Evolutionary conservation across 2,329 filamentous ascomycete genomes (phyloP).

Genomic region (Paracoccidioides lutzii): DNA sequence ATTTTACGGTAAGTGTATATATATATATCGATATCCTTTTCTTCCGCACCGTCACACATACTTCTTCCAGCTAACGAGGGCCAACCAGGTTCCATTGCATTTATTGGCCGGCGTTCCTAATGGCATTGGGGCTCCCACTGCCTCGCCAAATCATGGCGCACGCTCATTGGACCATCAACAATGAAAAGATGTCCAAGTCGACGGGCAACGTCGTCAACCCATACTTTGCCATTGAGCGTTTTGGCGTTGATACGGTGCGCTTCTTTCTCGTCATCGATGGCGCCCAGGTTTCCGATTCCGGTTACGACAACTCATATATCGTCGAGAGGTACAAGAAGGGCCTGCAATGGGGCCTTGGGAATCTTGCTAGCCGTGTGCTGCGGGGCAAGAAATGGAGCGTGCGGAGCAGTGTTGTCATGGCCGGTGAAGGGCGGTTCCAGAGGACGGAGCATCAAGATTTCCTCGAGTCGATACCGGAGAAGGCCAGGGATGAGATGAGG

Average conservation of each 20-base stretch:
- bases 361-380: slow-evolving; percentile 60
- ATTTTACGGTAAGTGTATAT: slow-evolving; percentile 52
- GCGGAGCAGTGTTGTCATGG: slow-evolving; percentile 41
- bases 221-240: slow-evolving; percentile 78
- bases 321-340: slow-evolving; percentile 65
- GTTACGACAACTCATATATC: slow-evolving; percentile 72
- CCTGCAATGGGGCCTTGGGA: slow-evolving; percentile 66
- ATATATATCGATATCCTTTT: too few relatives aligned
- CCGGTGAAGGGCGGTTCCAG: slow-evolving; percentile 18
- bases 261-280: slow-evolving; percentile 79
- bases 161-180: slow-evolving; percentile 88
- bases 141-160: slow-evolving; percentile 76
- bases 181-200: slow-evolving; percentile 92
- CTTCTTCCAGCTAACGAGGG: too few relatives aligned
- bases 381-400: slow-evolving; percentile 58
- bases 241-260: slow-evolving; percentile 74
- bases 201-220: slow-evolving; percentile 91
- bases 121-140: slow-evolving; percentile 69
- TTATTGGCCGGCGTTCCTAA: slow-evolving; percentile 93
- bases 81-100: slow-evolving; percentile 66
- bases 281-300: slow-evolving; percentile 61
- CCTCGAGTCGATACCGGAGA: slow-evolving; percentile 29
- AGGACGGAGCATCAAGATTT: slow-evolving; percentile 27
- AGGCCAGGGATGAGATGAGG: slow-evolving; percentile 47
- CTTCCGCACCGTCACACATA: neutral